Percentiles rank a stretch among this genome's conserved stretches.
phyloP scores from a whole-genome alignment of 495 filamentous ascomycete genomes.

The Penicillium mononematosum region DNA sequence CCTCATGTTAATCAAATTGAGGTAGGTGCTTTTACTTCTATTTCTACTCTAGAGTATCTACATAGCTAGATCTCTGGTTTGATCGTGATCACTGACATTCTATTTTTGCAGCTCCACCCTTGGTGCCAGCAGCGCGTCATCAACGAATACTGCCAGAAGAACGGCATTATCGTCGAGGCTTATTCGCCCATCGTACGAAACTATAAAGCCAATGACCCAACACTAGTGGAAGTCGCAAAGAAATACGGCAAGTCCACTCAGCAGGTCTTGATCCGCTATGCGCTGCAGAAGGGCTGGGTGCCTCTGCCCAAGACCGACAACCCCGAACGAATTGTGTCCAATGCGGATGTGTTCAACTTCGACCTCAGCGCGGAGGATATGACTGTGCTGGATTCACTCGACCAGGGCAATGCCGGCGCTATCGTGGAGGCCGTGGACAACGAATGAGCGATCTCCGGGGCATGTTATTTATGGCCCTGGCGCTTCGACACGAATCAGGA shows the following conservation, averaged over 20 bases:
- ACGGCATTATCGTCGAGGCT: slow-evolving; percentile 63
- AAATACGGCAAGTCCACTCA: slow-evolving; percentile 52
- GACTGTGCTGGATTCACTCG: slow-evolving; percentile 59
- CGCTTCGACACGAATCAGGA: not conserved
- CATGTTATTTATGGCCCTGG: not conserved
- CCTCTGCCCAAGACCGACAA: slow-evolving; percentile 71
- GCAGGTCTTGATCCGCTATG: slow-evolving; percentile 55
- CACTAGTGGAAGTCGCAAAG: slow-evolving; percentile 50
- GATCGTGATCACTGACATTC: slow-evolving; percentile 1
- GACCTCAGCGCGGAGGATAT: slow-evolving; percentile 63
- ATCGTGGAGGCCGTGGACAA: slow-evolving; percentile 54
- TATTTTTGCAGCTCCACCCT: slow-evolving; percentile 55
- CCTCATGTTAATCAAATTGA: slow-evolving; percentile 71
- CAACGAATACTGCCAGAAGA: slow-evolving; percentile 57
- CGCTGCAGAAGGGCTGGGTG: slow-evolving; percentile 68
- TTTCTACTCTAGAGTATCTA: not conserved
- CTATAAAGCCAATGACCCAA: slow-evolving; percentile 57
- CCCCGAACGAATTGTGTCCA: slow-evolving; percentile 59
- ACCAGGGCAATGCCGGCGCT: slow-evolving; percentile 58
- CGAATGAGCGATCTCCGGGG: slow-evolving; percentile 26
- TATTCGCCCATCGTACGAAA: slow-evolving; percentile 66
- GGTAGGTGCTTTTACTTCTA: slow-evolving; percentile 34
- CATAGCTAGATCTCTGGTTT: not conserved
- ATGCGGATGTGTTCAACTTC: slow-evolving; percentile 66
- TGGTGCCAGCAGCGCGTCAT: slow-evolving; percentile 65